Percentiles rank a stretch among this genome's conserved stretches.
Conservation (phyloP, 1,139 yeast species). For the Meyerozyma athensensis region DNA sequence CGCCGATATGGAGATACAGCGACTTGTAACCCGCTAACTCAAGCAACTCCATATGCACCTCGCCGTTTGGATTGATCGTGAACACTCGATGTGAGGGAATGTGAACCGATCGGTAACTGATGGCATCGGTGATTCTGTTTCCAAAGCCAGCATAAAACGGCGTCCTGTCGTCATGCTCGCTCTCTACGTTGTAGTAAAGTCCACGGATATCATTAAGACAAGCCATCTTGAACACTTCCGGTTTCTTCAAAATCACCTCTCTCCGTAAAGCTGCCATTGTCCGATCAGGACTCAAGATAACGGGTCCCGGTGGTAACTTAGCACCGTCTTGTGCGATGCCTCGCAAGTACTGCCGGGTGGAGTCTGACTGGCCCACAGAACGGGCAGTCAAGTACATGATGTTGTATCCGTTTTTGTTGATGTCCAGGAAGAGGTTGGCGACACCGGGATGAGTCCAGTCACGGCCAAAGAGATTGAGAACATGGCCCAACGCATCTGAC, state of each 20-base stretch:
- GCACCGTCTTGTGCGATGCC: constrained; percentile 73
- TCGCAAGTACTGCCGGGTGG: constrained; percentile 77
- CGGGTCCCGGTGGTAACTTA: constrained; percentile 86
- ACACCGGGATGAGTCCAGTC: constrained; percentile 99
- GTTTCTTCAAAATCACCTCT: constrained; percentile 90
- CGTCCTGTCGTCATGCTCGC: constrained; percentile 38
- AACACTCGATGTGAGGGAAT: constrained; percentile 93
- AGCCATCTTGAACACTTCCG: constrained; percentile 98
- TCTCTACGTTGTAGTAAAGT: constrained; percentile 40
- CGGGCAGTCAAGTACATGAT: constrained; percentile 92
- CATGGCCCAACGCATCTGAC: constrained; percentile 97
- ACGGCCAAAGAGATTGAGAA: constrained; percentile 85
- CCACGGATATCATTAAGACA: constrained; percentile 83
- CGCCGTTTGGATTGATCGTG: constrained; percentile 95
- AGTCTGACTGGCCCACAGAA: constrained; percentile 93
- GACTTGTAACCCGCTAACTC: constrained; percentile 92
- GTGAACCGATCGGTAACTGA: constrained; percentile 89
- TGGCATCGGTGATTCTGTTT: constrained; percentile 93
- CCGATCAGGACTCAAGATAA: constrained; percentile 90
- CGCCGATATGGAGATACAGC: constrained; percentile 85
- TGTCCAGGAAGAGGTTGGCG: constrained; percentile 84
- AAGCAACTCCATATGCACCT: constrained; percentile 93
- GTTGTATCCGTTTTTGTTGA: constrained; percentile 82
- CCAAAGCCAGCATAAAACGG: constrained; percentile 99
- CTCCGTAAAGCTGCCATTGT: constrained; percentile 92